Evolutionary conservation across 768 basidiomycete genomes (phyloP).

Genomic region (Termitomyces titanicus): DNA sequence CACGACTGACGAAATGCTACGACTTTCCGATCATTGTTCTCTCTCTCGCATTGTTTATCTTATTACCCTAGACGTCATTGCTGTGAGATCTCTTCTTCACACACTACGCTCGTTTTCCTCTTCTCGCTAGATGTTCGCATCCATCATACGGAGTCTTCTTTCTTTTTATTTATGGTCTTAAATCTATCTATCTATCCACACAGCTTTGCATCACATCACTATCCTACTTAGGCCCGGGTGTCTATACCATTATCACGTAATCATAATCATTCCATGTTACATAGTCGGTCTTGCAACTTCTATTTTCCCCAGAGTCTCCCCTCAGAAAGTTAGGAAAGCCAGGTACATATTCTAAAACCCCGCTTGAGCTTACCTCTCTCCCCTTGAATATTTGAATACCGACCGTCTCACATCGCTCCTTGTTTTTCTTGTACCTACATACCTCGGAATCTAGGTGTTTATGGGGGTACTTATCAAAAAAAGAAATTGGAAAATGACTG

Average conservation of each 20-base stretch:
- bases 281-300: background rate
- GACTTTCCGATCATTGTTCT: constrained; percentile 1
- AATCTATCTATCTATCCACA: constrained; percentile 3
- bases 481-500: background rate
- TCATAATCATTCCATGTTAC: constrained; percentile 8
- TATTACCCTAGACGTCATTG: constrained; percentile 7
- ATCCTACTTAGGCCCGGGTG: background rate
- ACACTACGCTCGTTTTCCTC: constrained; percentile 6
- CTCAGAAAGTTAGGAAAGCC: constrained; percentile 1
- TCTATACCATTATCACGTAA: constrained; percentile 10
- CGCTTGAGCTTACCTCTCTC: background rate
- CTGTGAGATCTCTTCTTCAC: background rate
- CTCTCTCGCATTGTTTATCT: constrained; percentile 1
- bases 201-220: constrained; percentile 6
- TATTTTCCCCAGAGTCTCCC: background rate
- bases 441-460: too few relatives aligned
- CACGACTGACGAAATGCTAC: constrained; percentile 7
- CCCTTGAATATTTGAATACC: too few relatives aligned
- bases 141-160: constrained; percentile 2
- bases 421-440: background rate
- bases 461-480: too few relatives aligned
- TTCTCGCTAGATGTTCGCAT: constrained; percentile 7
- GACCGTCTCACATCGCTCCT: background rate
- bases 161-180: constrained; percentile 9
- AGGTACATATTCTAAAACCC: too few relatives aligned